A percentile compares a stretch with the other conserved stretches of the same genome.
Evolutionary conservation across 2,329 filamentous ascomycete species (phyloP).

Genomic region (Neodidymelliopsis sp.): DNA sequence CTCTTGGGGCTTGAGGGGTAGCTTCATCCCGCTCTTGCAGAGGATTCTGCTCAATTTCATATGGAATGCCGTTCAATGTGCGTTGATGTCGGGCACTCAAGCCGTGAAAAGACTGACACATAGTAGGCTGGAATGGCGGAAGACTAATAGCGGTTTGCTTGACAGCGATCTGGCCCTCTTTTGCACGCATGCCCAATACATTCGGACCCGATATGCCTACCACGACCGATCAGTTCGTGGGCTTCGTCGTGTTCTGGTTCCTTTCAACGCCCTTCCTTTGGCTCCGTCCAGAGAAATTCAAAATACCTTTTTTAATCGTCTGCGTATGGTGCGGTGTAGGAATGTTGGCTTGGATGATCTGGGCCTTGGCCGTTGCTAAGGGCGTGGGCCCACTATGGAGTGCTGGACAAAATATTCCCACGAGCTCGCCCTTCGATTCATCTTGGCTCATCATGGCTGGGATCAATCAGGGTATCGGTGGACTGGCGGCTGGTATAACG

Average conservation of each 20-base stretch:
- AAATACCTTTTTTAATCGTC: slow-evolving; percentile 56
- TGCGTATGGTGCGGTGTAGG: slow-evolving; percentile 55
- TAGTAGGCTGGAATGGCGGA: slow-evolving; percentile 46
- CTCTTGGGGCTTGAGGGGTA: slow-evolving; percentile 59
- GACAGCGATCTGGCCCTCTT: slow-evolving; percentile 48
- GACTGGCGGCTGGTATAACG: slow-evolving; percentile 53
- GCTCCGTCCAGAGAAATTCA: slow-evolving; percentile 60
- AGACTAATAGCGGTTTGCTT: slow-evolving; percentile 44
- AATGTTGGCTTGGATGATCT: slow-evolving; percentile 59
- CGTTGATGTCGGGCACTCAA: slow-evolving; percentile 17
- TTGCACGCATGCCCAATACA: slow-evolving; percentile 44
- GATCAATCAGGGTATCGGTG: slow-evolving; percentile 54
- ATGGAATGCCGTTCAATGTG: slow-evolving; percentile 59
- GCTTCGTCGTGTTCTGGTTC: slow-evolving; percentile 47
- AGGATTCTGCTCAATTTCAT: slow-evolving; percentile 60
- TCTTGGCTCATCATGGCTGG: slow-evolving; percentile 58
- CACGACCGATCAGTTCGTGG: slow-evolving; percentile 47
- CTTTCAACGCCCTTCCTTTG: slow-evolving; percentile 55
- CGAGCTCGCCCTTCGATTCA: slow-evolving; percentile 47
- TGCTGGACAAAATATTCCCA: slow-evolving; percentile 47
- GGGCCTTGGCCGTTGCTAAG: slow-evolving; percentile 54
- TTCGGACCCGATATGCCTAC: slow-evolving; percentile 45
- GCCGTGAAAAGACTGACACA: slow-evolving; percentile 7
- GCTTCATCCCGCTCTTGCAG: slow-evolving; percentile 58
- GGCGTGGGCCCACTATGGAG: slow-evolving; percentile 56